Percentiles rank a stretch among this genome's conserved stretches.
phyloP scores from a whole-genome alignment of 2,329 filamentous ascomycete species.

The Exophiala aquamarina region DNA sequence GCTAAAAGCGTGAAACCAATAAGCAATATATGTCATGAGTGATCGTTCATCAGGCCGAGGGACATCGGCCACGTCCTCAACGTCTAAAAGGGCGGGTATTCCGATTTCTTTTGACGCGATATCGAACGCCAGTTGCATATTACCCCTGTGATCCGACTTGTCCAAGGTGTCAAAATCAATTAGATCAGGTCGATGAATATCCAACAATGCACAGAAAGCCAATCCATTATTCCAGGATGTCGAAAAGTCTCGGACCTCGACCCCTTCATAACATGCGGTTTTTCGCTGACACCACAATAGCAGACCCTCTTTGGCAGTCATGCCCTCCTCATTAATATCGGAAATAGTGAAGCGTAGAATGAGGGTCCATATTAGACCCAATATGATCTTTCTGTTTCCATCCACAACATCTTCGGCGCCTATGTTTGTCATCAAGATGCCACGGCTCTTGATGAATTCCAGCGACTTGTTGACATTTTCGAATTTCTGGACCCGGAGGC shows the following conservation, averaged over 20 bases:
- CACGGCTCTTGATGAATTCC: slow-evolving; percentile 84
- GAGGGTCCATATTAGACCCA: slow-evolving; percentile 96
- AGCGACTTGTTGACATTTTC: slow-evolving; percentile 97
- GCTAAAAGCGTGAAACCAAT: slow-evolving; percentile 99
- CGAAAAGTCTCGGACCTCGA: slow-evolving; percentile 93
- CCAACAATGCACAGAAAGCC: slow-evolving; percentile 91
- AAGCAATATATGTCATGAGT: slow-evolving; percentile 99
- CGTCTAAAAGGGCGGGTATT: slow-evolving; percentile 91
- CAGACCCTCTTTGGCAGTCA: slow-evolving; percentile 95
- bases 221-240: slow-evolving; percentile 96
- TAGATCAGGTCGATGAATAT: slow-evolving; percentile 94
- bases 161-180: slow-evolving; percentile 96
- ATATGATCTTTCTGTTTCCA: slow-evolving; percentile 94
- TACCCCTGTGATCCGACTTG: slow-evolving; percentile 89
- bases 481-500: slow-evolving; percentile 92
- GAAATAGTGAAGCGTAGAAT: slow-evolving; percentile 98
- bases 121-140: slow-evolving; percentile 98
- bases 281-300: slow-evolving; percentile 97
- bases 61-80: slow-evolving; percentile 97
- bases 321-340: slow-evolving; percentile 96
- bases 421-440: slow-evolving; percentile 98
- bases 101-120: slow-evolving; percentile 95
- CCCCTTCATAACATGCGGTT: slow-evolving; percentile 96
- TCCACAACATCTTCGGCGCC: slow-evolving; percentile 98
- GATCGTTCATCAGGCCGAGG: slow-evolving; percentile 93